Evolutionary conservation across 2,329 filamentous ascomycete genomes (phyloP), one percentile per base, ranked within the genome.

Genomic region (Diaporthe nobilis): DNA sequence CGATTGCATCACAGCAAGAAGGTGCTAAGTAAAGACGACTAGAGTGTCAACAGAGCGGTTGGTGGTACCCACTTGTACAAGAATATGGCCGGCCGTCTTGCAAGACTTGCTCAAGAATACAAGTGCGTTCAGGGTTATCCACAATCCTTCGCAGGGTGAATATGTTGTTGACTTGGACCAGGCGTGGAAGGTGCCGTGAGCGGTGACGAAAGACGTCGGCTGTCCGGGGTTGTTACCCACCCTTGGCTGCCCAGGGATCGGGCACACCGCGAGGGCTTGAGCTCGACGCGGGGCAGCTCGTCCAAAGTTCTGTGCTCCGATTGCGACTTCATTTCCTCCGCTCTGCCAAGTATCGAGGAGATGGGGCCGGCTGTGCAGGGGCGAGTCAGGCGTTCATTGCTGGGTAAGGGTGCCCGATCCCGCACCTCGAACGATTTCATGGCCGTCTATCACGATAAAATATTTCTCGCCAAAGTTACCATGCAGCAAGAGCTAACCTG

Each of bases 381-480:
- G 65, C 49, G 65, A 70, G 65, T 70, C 65, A 70, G 65, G 65
- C 34, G 49, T 28, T 55, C 34, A 42, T 42, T 55, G 65, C 65
- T 42, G 65, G 65, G 34, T n/a, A 12, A 28, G 47, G 4, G 15
- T 55, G n/a, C 15, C 49, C n/a, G 49, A 28, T 70, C 4, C 34
- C n/a, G 34, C 15, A 55, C 34, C 49, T 55, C 65, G 49, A 34
- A 47, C 47, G 20, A 51, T 53, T 37, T 28, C 6, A 1, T 68
- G 47, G 63, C 3, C 63, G 44, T 68, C 28, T 39, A 39, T 25
- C 28, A 20, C 28, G 25, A 51, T 25, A 25, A 42, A 55, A 53
- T 20, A 53, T 53, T 39, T 68, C 15, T 68, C 47, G 13, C 65
- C 31, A 28, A 31, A 31, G 28, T 28, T 55, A 70, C 34, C 10